Evolutionary conservation across 371 early-diverging fungal genomes (phyloP), one percentile per base, ranked within the genome.

Genomic region (Mucor sp.): DNA sequence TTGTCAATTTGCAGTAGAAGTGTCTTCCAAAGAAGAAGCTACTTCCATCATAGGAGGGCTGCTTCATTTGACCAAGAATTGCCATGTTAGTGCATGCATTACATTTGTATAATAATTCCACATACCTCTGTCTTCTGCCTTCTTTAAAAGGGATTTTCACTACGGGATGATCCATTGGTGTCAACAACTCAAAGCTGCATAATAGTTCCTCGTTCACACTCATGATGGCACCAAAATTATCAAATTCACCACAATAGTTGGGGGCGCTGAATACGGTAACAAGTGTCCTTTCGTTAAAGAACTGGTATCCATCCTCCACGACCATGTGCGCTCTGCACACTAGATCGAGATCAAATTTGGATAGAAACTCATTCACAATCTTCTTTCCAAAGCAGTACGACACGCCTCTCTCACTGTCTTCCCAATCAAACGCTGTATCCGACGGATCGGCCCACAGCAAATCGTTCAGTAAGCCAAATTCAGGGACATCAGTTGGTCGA

Each of bases 161-260:
- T 19, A 76, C 62, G 17, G 81, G 81, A 70, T 81, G 79, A 68
- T 81, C 81, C 25, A 77, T 74, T 0, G 81, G 81, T 9, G 81
- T 81, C 56, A 81, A 55, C 11, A 81, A 60, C 50, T 94, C 91
- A 85, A 95, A 95, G 32, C 92, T 92, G 78, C 99, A 99, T 63
- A 96, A 81, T 39, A 99, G 81, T 59, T 95, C 93, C 66, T 95
- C 93, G 72, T 91, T 93, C 33, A 99, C 97, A 59, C 91, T 89
- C 98, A 99, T 97, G 68, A 98, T 94, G 0, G 96, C 98, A 17
- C 96, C 97, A 71, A 87, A 91, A 61, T 99, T 99, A 74, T 97
- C 97, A 84, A 98, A 99, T 79, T 98, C 99, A 37, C 99, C 99
- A 75, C 99, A 99, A 74, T 99, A 99, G 80, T 99, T 99, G 41